These are phyloP conservation scores for Hymenoscyphus repandus DNA, from an alignment of 2,329 filamentous ascomycete species.

Conservation along the genomic window DNA sequence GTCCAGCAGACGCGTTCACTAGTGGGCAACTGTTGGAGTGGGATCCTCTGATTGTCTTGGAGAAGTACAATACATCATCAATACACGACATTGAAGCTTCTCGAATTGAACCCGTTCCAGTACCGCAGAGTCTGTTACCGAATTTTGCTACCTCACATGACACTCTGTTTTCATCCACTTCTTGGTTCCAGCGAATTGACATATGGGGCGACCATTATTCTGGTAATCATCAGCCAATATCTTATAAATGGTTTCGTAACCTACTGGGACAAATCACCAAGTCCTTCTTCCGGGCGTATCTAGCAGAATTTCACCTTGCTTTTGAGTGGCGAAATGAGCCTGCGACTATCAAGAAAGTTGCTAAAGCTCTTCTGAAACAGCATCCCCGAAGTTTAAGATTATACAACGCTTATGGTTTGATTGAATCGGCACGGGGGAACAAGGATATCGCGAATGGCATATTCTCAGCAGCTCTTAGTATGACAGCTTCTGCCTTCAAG, in stretches of 20 bases:
- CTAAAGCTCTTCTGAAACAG: constrained; percentile 68
- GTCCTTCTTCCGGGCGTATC: constrained; percentile 38
- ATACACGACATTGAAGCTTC: not conserved
- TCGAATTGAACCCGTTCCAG: constrained; percentile 17
- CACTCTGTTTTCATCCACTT: constrained; percentile 44
- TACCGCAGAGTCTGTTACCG: not conserved
- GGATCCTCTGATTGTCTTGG: constrained; percentile 3
- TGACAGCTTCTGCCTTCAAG: constrained; percentile 40
- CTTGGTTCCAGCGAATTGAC: constrained; percentile 42
- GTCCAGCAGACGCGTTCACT: constrained; percentile 50
- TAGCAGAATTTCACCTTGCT: constrained; percentile 68
- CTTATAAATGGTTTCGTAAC: constrained; percentile 42
- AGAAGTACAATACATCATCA: too few species aligned
- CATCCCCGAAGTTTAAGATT: constrained; percentile 58
- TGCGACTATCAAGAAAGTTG: constrained; percentile 57
- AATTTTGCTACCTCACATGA: constrained; percentile 37
- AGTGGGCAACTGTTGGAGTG: constrained; percentile 35
- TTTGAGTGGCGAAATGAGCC: constrained; percentile 55
- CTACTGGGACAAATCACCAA: constrained; percentile 53
- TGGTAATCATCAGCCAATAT: constrained; percentile 21
- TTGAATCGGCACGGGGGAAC: constrained; percentile 59
- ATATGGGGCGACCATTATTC: constrained; percentile 20
- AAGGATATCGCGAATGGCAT: constrained; percentile 56
- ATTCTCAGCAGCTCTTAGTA: constrained; percentile 60
- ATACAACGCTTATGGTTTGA: constrained; percentile 74